These are phyloP conservation scores for Leptographium procerum DNA, from an alignment of 2,329 filamentous ascomycete species.

Conservation along the genomic window DNA sequence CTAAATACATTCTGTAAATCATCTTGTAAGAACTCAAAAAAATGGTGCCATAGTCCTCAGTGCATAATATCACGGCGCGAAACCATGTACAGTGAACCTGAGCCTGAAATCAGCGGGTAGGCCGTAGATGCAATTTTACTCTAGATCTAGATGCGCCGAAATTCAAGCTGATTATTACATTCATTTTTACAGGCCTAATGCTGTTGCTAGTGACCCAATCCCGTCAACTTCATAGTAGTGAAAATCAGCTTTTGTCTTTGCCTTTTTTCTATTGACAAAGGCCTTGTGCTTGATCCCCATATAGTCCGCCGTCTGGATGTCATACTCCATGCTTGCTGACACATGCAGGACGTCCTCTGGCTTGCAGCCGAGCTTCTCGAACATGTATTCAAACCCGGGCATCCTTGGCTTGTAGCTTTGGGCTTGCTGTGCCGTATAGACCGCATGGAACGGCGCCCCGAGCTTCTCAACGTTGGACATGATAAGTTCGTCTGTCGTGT, in stretches of 20 bases:
- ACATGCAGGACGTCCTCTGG: slow-evolving; percentile 1
- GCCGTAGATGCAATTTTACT: too few species aligned
- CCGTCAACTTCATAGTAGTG: slow-evolving; percentile 1
- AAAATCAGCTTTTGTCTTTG: neutral
- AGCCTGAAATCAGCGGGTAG: too few species aligned
- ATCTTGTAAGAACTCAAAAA: too few species aligned
- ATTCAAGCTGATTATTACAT: too few species aligned
- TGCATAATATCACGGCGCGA: too few species aligned
- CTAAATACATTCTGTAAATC: too few species aligned
- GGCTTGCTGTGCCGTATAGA: neutral
- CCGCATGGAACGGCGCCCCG: neutral
- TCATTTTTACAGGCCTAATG: neutral
- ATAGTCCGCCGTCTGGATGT: neutral
- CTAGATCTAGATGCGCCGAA: too few species aligned
- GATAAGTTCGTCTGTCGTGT: neutral
- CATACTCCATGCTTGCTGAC: neutral
- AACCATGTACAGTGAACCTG: too few species aligned
- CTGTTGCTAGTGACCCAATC: neutral
- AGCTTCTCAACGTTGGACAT: neutral
- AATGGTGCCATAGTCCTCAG: too few species aligned
- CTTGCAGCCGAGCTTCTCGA: neutral
- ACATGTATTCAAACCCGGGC: neutral
- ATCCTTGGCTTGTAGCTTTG: slow-evolving; percentile 2
- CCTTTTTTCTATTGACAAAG: neutral
- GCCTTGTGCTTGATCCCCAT: slow-evolving; percentile 1